Conservation (phyloP, 495 filamentous ascomycete genomes). For the Neurospora sp. region DNA sequence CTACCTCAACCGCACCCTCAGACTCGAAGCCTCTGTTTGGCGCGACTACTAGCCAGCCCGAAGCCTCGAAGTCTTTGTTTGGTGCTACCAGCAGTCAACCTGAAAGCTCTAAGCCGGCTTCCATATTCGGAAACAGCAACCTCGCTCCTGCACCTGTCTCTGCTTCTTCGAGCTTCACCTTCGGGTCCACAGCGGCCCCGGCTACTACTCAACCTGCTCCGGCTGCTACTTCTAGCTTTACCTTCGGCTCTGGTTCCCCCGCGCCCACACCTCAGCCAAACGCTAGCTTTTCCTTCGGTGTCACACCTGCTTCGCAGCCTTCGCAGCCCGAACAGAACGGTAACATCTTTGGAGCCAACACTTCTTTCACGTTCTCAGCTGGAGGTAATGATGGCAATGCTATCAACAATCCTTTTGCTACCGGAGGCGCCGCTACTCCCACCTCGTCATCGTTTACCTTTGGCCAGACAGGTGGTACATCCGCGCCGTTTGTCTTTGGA, state of each 20-base stretch:
- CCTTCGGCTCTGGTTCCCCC: constrained; percentile 18
- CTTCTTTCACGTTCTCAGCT: constrained; percentile 32
- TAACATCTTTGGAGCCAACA: constrained; percentile 14
- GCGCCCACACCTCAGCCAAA: constrained; percentile 20
- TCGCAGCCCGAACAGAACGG: constrained; percentile 2
- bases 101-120: constrained; percentile 6
- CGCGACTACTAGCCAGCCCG: background rate
- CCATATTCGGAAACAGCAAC: constrained; percentile 9
- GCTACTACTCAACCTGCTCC: constrained; percentile 17
- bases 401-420: constrained; percentile 34
- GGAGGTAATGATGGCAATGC: constrained; percentile 18
- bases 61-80: constrained; percentile 15
- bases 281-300: constrained; percentile 13
- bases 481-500: constrained; percentile 20
- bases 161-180: constrained; percentile 14
- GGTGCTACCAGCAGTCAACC: constrained; percentile 2
- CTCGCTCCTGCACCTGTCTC: constrained; percentile 8
- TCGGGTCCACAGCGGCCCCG: constrained; percentile 19
- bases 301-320: constrained; percentile 2
- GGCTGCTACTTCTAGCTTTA: constrained; percentile 2
- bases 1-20: constrained; percentile 7
- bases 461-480: constrained; percentile 16
- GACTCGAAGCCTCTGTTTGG: constrained; percentile 16
- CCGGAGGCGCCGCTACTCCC: constrained; percentile 17
- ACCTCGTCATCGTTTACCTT: constrained; percentile 30